These are phyloP conservation scores for Colletotrichum sp. DNA, from an alignment of 2,329 filamentous ascomycete genomes.

Conservation along the genomic window DNA sequence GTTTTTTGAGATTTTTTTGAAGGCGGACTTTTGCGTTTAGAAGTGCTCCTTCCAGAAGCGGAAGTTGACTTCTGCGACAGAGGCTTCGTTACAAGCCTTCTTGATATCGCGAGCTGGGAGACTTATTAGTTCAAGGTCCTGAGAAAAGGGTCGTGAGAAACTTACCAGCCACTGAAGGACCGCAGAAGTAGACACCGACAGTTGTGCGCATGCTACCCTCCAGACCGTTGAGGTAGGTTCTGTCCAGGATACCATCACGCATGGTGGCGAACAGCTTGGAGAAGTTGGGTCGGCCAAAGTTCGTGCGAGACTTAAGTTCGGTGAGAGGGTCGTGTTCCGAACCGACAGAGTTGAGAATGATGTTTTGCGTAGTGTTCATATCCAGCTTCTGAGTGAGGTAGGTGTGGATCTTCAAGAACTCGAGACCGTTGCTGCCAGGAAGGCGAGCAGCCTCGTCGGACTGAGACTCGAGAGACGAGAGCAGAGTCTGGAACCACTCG, in stretches of 20 bases:
- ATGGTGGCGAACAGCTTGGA: conserved; percentile 78
- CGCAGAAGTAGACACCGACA: conserved; percentile 98
- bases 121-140: conserved; percentile 37
- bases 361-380: conserved; percentile 92
- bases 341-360: conserved; percentile 94
- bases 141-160: conserved; percentile 17
- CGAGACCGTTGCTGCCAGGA: conserved; percentile 70
- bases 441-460: conserved; percentile 72
- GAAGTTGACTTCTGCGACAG: conserved; percentile 82
- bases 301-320: conserved; percentile 86
- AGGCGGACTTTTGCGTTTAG: conserved; percentile 38
- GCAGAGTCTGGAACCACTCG: conserved; percentile 97
- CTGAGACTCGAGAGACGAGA: conserved; percentile 89
- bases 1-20: neutral
- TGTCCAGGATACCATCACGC: conserved; percentile 85
- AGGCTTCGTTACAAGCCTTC: conserved; percentile 76
- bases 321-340: conserved; percentile 88
- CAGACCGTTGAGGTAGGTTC: conserved; percentile 83
- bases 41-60: conserved; percentile 99
- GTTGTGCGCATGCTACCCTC: conserved; percentile 80
- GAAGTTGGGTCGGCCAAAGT: conserved; percentile 96
- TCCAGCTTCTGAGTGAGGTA: conserved; percentile 96
- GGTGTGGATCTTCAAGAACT: conserved; percentile 97
- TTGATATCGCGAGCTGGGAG: conserved; percentile 79
- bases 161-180: conserved; percentile 74